Evolutionary conservation across 805 yeast genomes (phyloP).

Genomic region (Pichia nanzhaoensis): DNA sequence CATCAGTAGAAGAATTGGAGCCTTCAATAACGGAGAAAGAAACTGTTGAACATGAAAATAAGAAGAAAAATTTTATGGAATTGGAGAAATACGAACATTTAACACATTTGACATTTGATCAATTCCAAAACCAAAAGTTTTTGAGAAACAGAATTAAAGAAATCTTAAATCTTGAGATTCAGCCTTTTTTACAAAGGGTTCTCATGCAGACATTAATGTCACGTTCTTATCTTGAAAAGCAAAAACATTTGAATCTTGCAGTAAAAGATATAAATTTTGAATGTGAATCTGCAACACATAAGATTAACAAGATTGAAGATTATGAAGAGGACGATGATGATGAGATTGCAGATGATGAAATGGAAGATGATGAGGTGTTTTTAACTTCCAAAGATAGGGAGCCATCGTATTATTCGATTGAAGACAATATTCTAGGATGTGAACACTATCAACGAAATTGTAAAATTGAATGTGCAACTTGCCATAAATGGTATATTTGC

Average conservation of each 20-base stretch:
- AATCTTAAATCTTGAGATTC: constrained; percentile 35
- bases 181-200: constrained; percentile 39
- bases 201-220: constrained; percentile 62
- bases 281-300: too few relatives aligned
- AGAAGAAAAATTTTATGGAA: constrained; percentile 4
- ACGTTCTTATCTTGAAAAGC: constrained; percentile 53
- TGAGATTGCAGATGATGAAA: constrained; percentile 16
- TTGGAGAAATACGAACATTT: constrained; percentile 21
- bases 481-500: constrained; percentile 73
- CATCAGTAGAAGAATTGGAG: constrained; percentile 7
- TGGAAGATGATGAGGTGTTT: constrained; percentile 32
- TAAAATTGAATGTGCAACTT: constrained; percentile 72
- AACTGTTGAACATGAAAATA: neutral
- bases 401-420: constrained; percentile 42
- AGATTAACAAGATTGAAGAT: neutral
- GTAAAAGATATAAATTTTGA: too few relatives aligned
- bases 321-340: constrained; percentile 2
- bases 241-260: constrained; percentile 18
- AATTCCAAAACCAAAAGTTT: constrained; percentile 30
- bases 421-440: constrained; percentile 58
- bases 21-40: neutral
- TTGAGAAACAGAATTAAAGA: constrained; percentile 44
- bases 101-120: constrained; percentile 28
- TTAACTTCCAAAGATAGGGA: constrained; percentile 41
- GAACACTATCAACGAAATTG: constrained; percentile 77